Conservation (phyloP, 257 asterid species). For the Lycium ferocissimum region DNA sequence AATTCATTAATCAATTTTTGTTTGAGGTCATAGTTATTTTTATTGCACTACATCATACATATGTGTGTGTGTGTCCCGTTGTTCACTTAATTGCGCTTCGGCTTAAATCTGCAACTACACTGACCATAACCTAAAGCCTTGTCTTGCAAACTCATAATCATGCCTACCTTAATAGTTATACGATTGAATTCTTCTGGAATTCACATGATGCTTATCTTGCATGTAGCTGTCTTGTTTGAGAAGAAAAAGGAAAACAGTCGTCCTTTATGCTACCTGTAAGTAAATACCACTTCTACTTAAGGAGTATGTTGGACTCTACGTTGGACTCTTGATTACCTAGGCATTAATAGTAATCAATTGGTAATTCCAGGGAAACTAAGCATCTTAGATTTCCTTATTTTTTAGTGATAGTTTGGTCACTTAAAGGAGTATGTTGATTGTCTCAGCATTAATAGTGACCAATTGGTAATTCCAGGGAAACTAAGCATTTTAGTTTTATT, state of each 20-base stretch:
- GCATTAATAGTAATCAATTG: background rate
- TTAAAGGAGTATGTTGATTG: background rate
- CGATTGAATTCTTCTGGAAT: background rate
- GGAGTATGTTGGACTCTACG: background rate
- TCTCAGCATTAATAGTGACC: background rate
- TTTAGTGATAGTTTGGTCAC: too few relatives aligned
- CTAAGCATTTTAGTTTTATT: background rate
- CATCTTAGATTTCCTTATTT: background rate
- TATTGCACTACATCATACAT: too few relatives aligned
- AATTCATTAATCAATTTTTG: background rate
- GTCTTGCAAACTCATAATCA: background rate
- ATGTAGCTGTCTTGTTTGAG: background rate
- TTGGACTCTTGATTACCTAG: background rate
- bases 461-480: background rate
- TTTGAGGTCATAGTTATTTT: background rate
- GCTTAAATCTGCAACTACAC: background rate
- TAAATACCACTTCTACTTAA: background rate
- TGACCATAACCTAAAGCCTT: background rate
- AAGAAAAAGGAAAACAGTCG: background rate
- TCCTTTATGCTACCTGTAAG: background rate
- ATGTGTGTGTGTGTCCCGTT: background rate
- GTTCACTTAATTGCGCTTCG: background rate
- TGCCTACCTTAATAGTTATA: background rate
- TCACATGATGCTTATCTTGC: background rate
- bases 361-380: background rate